These are phyloP conservation scores for Rhododendron ovatum DNA, from an alignment of 148 eudicot genomes.

Conservation along the genomic window DNA sequence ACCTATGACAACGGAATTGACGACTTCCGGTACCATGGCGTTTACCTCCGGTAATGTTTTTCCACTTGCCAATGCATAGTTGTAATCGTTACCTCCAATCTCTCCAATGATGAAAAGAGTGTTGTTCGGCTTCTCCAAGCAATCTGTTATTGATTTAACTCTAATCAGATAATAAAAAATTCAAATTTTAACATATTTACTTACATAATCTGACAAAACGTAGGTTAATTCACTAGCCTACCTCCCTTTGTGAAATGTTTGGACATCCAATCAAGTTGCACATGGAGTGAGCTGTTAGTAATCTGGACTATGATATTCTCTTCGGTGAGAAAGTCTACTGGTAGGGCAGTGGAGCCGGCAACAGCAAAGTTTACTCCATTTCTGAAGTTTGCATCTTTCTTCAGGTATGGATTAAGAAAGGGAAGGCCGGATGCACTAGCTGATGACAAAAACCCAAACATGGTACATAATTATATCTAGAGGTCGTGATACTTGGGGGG, in stretches of 20 bases:
- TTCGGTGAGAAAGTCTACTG: not conserved
- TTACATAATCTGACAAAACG: no score
- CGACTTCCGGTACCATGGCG: not conserved
- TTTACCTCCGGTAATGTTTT: not conserved
- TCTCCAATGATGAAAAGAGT: not conserved
- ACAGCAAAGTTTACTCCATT: not conserved
- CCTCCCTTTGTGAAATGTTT: not conserved
- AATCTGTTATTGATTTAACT: not conserved
- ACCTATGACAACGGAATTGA: not conserved
- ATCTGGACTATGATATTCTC: not conserved
- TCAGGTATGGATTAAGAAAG: not conserved
- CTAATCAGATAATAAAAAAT: no score
- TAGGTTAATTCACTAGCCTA: not conserved
- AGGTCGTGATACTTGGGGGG: no score
- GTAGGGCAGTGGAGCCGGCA: not conserved
- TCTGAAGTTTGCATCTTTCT: not conserved
- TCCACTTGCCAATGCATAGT: not conserved
- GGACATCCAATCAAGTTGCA: constrained; percentile 4
- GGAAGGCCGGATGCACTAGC: constrained; percentile 1
- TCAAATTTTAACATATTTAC: no score
- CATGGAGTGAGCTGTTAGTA: not conserved
- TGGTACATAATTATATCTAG: no score
- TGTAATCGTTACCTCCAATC: not conserved
- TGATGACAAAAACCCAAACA: not conserved
- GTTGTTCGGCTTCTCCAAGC: not conserved